Conservation (phyloP, 139 green algal genomes). For the Coccomyxa sp. region DNA sequence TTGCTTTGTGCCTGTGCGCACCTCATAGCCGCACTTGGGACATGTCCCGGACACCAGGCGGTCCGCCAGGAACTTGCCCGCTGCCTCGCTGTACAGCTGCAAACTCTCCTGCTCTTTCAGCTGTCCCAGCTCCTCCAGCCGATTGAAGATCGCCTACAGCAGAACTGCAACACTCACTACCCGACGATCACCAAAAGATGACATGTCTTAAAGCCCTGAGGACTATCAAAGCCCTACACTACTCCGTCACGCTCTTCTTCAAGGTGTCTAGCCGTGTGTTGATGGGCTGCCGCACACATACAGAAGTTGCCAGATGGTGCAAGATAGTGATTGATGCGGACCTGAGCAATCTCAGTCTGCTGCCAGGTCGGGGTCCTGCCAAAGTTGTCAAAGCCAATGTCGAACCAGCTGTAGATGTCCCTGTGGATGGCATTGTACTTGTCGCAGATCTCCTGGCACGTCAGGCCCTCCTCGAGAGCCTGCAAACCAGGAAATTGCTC, state of each 20-base stretch:
- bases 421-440: constrained; percentile 97
- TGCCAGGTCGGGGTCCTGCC: constrained; percentile 81
- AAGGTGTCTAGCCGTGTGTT: too few relatives aligned
- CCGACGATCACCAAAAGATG: background rate
- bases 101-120: constrained; percentile 70
- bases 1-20: constrained; percentile 9
- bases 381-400: constrained; percentile 94
- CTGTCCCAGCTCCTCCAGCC: constrained; percentile 36
- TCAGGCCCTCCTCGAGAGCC: constrained; percentile 92
- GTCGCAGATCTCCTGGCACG: constrained; percentile 91
- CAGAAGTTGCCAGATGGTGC: too few relatives aligned
- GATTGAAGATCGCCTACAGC: constrained; percentile 58
- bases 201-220: background rate
- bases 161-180: background rate
- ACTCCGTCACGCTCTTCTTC: too few relatives aligned
- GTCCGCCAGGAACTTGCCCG: constrained; percentile 93
- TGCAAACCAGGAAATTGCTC: too few relatives aligned
- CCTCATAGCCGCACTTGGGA: constrained; percentile 91
- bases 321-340: too few relatives aligned
- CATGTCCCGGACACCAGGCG: constrained; percentile 92
- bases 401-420: constrained; percentile 96
- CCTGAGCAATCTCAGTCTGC: constrained; percentile 70
- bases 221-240: too few relatives aligned
- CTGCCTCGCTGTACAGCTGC: constrained; percentile 83
- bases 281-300: too few relatives aligned